A percentile compares a stretch with the other conserved stretches of the same genome.
phyloP scores from a whole-genome alignment of 345 rosid genomes.

The Laguncularia racemosa region DNA sequence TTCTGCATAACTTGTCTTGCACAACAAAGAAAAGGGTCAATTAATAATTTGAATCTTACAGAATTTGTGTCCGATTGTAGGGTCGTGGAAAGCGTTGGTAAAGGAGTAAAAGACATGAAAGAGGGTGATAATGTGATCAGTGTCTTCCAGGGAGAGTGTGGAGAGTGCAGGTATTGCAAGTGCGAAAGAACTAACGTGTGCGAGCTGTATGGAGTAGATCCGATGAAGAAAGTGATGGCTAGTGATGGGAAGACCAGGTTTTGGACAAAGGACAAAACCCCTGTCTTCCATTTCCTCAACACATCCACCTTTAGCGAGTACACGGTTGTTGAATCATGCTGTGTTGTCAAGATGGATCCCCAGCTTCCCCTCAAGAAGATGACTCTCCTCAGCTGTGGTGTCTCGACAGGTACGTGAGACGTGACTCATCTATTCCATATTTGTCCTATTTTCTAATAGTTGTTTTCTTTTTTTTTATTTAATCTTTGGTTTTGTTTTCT shows the following conservation, averaged over 20 bases:
- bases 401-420: conserved; percentile 53
- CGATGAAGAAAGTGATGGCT: conserved; percentile 45
- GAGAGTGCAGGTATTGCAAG: conserved; percentile 48
- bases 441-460: neutral
- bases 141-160: conserved; percentile 61
- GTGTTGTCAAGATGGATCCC: conserved; percentile 43
- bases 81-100: conserved; percentile 60
- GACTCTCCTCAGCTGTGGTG: conserved; percentile 62
- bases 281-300: conserved; percentile 57
- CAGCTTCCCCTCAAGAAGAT: conserved; percentile 42
- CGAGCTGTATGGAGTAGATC: conserved; percentile 33
- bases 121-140: conserved; percentile 65
- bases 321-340: conserved; percentile 55
- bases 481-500: too few relatives aligned
- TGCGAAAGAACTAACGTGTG: conserved; percentile 39
- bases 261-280: conserved; percentile 24
- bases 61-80: conserved; percentile 11
- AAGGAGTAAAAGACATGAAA: conserved; percentile 47
- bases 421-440: neutral
- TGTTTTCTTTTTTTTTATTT: too few relatives aligned
- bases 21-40: too few relatives aligned
- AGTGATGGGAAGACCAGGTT: conserved; percentile 54
- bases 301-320: conserved; percentile 65
- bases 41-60: too few relatives aligned
- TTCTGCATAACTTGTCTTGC: too few relatives aligned